Base-by-base conservation (phyloP, 2,329 filamentous ascomycete species). In the Paraphaeosphaeria minitans region DNA sequence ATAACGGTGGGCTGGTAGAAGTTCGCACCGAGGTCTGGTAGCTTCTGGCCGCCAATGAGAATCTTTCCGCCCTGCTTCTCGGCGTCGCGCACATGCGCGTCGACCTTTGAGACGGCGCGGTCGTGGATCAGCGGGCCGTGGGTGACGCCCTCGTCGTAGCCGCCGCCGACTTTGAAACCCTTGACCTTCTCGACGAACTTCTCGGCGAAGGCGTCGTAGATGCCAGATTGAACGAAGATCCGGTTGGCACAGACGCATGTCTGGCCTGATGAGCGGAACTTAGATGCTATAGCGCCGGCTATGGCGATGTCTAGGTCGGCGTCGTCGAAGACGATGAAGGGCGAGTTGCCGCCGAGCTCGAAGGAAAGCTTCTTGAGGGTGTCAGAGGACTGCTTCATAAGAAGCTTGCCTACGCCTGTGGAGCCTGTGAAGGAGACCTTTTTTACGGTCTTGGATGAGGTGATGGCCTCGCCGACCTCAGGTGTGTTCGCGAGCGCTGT, bases 271-370 rank as follows among this genome's bases (percentile, higher is more conserved):
- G 89, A 92, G 55, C 95, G 90, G 86, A 98, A 98, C 78, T 98
- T 99, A 71, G 87, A 93, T 24, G 88, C 81, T 55, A 98, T 85
- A 49, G 93, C 93, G 27, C 93, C 94, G 0, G 87, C 81, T 0
- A 98, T 92, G 2, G 95, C 95, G 4, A 82, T 80, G 59, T 97
- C 93, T 21, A 98, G 80, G 73, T 98, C 92, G 21, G 94, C 91
- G 71, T 98, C 94, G 71, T 98, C 93, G 72, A 98, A 98, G 35
- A 98, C 92, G 66, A 98, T 97, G 75, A 97, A 96, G 1, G 94
- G 94, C 0, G 94, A 91, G 75, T 98, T 98, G 49, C 94, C 95
- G 55, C 94, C 94, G 1, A 98, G 89, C 76, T 98, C 94, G 76
- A 97, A 90, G 0, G 91, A 95, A 1, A 91, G 82, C 74, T 91